These are phyloP conservation scores for Meredithiella fracta DNA, from an alignment of 2,329 filamentous ascomycete species.

Conservation along the genomic window DNA sequence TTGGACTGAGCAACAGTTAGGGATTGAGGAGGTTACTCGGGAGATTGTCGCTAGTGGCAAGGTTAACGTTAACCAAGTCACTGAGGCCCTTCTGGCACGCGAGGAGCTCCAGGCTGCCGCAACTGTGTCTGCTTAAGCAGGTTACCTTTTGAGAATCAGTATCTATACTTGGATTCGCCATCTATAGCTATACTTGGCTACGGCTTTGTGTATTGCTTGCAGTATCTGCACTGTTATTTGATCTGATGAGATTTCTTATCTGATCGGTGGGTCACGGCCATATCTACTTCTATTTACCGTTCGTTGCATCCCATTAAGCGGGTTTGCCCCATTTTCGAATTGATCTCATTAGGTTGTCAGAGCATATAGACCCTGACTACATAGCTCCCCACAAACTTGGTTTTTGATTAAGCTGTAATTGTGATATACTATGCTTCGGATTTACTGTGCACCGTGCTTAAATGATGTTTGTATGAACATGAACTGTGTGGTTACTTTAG, in stretches of 20 bases:
- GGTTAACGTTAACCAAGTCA: slow-evolving; percentile 8
- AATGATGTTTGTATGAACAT: too few species aligned
- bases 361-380: neutral
- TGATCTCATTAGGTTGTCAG: neutral
- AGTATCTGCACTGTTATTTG: too few species aligned
- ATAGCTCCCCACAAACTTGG: neutral
- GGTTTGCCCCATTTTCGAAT: neutral
- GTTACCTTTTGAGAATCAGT: neutral
- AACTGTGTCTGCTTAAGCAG: neutral
- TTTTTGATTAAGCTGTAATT: neutral
- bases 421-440: too few species aligned
- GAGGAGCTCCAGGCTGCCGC: slow-evolving; percentile 1
- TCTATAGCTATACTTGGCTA: neutral
- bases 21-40: slow-evolving; percentile 48
- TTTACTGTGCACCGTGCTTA: too few species aligned
- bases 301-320: neutral
- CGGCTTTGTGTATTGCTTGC: too few species aligned
- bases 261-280: neutral
- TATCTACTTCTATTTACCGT: neutral
- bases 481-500: too few species aligned
- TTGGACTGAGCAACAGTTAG: slow-evolving; percentile 83
- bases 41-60: slow-evolving; percentile 35
- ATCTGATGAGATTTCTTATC: too few species aligned
- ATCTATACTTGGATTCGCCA: too few species aligned
- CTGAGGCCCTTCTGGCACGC: slow-evolving; percentile 7